Evolutionary conservation across 352 stramenopile genomes (phyloP).

Genomic region (Globisporangium barbulae): DNA sequence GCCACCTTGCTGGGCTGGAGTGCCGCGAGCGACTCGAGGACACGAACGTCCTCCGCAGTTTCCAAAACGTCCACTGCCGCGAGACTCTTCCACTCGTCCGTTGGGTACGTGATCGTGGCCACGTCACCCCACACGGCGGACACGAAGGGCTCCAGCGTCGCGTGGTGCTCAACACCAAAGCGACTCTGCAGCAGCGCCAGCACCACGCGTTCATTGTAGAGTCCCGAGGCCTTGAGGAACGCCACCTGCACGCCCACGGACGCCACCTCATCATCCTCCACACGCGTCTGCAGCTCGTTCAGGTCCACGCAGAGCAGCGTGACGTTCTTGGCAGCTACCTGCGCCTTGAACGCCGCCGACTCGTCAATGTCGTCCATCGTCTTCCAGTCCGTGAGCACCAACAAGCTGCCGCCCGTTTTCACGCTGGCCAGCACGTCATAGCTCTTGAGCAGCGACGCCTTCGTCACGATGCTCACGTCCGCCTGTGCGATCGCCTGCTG

Average conservation of each 20-base stretch:
- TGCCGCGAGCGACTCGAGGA: conserved; percentile 26
- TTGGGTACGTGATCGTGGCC: conserved; percentile 43
- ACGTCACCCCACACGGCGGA: conserved; percentile 59
- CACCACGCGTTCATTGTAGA: conserved; percentile 62
- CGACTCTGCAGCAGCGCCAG: conserved; percentile 46
- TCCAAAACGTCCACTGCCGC: no score
- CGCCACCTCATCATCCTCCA: conserved; percentile 50
- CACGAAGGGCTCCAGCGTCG: conserved; percentile 53
- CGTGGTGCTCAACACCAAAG: conserved; percentile 37
- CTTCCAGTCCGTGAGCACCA: conserved; percentile 62
- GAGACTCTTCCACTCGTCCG: conserved; percentile 38
- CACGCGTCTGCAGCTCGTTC: conserved; percentile 43
- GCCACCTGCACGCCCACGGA: conserved; percentile 45
- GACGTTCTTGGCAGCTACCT: conserved; percentile 47
- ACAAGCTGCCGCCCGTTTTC: conserved; percentile 49
- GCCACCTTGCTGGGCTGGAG: conserved; percentile 59
- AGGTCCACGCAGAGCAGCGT: conserved; percentile 53
- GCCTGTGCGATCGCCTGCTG: conserved; percentile 53
- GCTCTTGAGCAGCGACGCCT: conserved; percentile 37
- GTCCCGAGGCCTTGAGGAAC: conserved; percentile 54
- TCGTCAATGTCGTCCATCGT: conserved; percentile 62
- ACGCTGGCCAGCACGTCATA: conserved; percentile 54
- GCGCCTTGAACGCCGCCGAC: conserved; percentile 45
- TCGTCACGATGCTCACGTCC: conserved; percentile 59
- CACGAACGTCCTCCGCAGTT: background rate